Conservation (phyloP, 257 asterid species). For the Gentiana macrophylla region DNA sequence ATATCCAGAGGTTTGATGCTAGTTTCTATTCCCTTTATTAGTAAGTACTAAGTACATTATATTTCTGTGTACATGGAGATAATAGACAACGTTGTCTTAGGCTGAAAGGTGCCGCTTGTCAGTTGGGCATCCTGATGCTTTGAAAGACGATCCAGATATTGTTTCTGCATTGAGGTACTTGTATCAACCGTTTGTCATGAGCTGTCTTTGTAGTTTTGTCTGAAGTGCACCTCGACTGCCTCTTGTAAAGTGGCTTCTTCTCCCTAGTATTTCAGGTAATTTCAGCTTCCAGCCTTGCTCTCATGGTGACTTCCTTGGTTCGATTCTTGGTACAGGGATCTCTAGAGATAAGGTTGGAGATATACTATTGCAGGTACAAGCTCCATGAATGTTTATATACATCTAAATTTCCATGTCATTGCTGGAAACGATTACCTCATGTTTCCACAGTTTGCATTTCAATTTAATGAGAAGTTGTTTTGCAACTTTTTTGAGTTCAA, state of each 20-base stretch:
- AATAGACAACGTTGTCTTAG: conserved; percentile 21
- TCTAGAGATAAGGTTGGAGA: conserved; percentile 86
- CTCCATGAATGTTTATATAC: background rate
- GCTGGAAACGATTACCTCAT: background rate
- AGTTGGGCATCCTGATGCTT: conserved; percentile 69
- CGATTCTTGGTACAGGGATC: conserved; percentile 91
- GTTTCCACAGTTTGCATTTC: background rate
- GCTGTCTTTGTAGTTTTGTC: conserved; percentile 5
- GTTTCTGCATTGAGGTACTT: conserved; percentile 76
- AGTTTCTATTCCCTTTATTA: background rate
- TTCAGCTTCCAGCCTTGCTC: conserved; percentile 69
- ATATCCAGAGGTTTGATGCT: conserved; percentile 69
- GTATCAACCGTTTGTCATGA: background rate
- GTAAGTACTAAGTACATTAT: conserved; percentile 4
- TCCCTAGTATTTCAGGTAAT: conserved; percentile 73
- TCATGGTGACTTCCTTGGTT: conserved; percentile 94
- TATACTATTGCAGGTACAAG: conserved; percentile 67
- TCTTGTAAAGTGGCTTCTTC: conserved; percentile 13
- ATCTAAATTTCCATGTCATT: background rate
- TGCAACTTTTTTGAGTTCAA: no score
- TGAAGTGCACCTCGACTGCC: conserved; percentile 4
- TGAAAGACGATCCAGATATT: conserved; percentile 64
- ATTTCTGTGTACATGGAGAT: conserved; percentile 2
- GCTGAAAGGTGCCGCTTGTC: conserved; percentile 95
- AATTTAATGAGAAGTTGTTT: background rate